phyloP scores from a whole-genome alignment of 441 rosid species.

The Kokia cookei region DNA sequence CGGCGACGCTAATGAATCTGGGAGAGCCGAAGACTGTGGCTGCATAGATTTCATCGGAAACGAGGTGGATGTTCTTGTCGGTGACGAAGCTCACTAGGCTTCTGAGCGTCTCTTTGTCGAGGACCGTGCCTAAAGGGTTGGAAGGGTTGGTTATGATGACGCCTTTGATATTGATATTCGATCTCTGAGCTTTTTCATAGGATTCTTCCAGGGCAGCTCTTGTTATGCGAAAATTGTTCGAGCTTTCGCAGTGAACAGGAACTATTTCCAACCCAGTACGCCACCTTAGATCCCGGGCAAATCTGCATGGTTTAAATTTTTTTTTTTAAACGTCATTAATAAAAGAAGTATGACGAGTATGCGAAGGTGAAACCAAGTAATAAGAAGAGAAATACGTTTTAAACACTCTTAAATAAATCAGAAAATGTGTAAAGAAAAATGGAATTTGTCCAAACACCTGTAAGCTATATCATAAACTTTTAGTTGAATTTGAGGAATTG shows the following conservation, averaged over 20 bases:
- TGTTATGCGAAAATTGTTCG: conserved; percentile 41
- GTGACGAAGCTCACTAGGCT: conserved; percentile 31
- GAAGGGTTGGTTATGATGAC: conserved; percentile 53
- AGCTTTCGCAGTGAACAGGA: conserved; percentile 43
- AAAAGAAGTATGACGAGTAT: background rate
- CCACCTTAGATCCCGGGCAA: conserved; percentile 53
- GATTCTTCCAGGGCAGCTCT: conserved; percentile 38
- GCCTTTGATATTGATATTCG: conserved; percentile 45
- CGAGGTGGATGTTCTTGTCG: conserved; percentile 46
- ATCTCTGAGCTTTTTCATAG: conserved; percentile 30
- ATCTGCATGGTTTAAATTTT: conserved; percentile 23
- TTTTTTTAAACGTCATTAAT: background rate
- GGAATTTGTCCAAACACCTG: background rate
- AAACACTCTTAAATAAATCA: background rate
- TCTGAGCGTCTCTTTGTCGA: conserved; percentile 28
- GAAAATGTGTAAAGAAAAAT: background rate
- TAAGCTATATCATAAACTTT: background rate
- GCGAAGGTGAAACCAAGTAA: background rate
- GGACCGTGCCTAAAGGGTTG: conserved; percentile 49
- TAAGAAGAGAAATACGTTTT: background rate
- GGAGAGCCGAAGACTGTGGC: conserved; percentile 46
- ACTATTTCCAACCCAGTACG: conserved; percentile 41
- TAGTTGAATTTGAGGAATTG: background rate
- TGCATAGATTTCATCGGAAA: conserved; percentile 56
- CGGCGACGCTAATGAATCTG: conserved; percentile 39